Base-by-base conservation (phyloP, 2,329 filamentous ascomycete species). In the Leptographium flavum region DNA sequence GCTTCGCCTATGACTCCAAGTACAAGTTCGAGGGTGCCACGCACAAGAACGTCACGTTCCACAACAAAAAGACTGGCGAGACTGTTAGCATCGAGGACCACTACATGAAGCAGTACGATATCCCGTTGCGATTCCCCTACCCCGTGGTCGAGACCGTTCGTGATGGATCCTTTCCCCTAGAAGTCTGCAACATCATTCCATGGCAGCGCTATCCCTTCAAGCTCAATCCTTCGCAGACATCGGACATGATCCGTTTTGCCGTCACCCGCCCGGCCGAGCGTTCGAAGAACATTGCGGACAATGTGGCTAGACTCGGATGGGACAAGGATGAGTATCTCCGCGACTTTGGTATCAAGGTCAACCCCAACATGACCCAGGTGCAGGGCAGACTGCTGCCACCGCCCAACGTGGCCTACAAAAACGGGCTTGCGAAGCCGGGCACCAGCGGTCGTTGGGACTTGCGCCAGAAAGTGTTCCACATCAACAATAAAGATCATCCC, bases 241-340 rank as follows among this genome's bases (percentile, higher is more conserved):
- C 81, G 0, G 64, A 73, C 5, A 98, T 98, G 92, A 95, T 98
- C 66, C 90, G 83, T 60, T 87, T 90, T 55, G 88, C 90, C 0
- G 90, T 94, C 5, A 86, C 83, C 6, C 73, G 81, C 1, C 92
- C 92, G 0, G 58, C 60, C 0, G 59, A 78, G 27, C 83, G 92
- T n/a, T 74, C 76, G 52, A 54, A 59, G 0, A 76, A 83, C 19
- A 87, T 96, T 53, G 64, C 78, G 41, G 59, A 73, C 4, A 83
- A 83, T 15, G 74, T 94, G 9, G 57, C 64, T 0, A 73, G 82
- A 52, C 69, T 90, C 0, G 66, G 77, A 10, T 92, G 86, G 77
- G 52, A 56, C 1, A 57, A 70, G 0, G 92, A 98, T 52, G 74
- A 71, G 0, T 80, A 83, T 41, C 69, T 95, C 1, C 66, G 67